phyloP scores from a whole-genome alignment of 1,139 yeast genomes.

The Taphrina betulina region DNA sequence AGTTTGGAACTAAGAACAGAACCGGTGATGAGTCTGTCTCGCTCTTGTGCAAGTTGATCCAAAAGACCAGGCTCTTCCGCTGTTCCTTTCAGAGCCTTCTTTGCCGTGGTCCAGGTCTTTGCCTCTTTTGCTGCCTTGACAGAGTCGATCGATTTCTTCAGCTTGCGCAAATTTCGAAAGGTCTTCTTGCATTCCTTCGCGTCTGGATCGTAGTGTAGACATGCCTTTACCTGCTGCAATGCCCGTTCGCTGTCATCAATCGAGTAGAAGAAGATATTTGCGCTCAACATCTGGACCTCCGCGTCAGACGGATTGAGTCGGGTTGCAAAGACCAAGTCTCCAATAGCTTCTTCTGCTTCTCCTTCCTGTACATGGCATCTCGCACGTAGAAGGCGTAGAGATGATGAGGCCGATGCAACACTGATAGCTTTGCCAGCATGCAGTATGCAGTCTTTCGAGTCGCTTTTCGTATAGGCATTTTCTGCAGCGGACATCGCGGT shows the following conservation, averaged over 20 bases:
- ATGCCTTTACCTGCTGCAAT: constrained; percentile 54
- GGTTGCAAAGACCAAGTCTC: constrained; percentile 43
- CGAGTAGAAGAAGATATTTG: constrained; percentile 54
- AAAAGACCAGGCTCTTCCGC: constrained; percentile 32
- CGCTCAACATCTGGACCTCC: constrained; percentile 38
- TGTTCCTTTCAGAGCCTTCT: constrained; percentile 27
- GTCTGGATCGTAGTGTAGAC: constrained; percentile 71
- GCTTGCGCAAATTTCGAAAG: constrained; percentile 51
- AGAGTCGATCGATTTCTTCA: constrained; percentile 42
- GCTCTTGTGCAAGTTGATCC: constrained; percentile 9
- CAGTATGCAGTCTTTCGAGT: constrained; percentile 42
- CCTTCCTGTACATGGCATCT: constrained; percentile 43
- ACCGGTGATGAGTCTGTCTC: constrained; percentile 18
- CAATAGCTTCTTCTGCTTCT: constrained; percentile 43
- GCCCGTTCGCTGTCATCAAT: constrained; percentile 56
- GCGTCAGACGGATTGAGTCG: constrained; percentile 35
- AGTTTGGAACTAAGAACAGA: constrained; percentile 15
- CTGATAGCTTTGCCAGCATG: constrained; percentile 42
- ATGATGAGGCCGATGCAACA: constrained; percentile 42
- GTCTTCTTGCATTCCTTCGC: constrained; percentile 54
- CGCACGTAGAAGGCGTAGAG: constrained; percentile 42
- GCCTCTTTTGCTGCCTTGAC: constrained; percentile 33
- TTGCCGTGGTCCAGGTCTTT: constrained; percentile 35
- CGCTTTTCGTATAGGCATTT: constrained; percentile 38
- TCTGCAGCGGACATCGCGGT: constrained; percentile 32